Percentiles rank a stretch among this genome's conserved stretches.
Evolutionary conservation across 1,139 yeast species (phyloP).

Genomic region (Nakaseomyces bracarensis): DNA sequence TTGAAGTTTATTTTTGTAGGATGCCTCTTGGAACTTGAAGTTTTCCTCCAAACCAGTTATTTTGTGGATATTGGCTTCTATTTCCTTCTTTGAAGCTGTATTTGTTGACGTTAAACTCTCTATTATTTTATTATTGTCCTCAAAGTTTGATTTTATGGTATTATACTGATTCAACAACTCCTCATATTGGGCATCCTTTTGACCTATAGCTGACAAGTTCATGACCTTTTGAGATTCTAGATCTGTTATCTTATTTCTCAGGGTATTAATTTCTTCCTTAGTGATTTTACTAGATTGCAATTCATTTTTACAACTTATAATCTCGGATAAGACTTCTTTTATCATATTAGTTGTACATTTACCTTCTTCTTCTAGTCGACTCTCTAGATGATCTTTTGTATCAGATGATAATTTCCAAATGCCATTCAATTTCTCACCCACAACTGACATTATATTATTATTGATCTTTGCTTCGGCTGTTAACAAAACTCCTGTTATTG

Average conservation of each 20-base stretch:
- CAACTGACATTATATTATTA: neutral
- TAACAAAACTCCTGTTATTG: neutral
- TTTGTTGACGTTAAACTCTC: constrained; percentile 11
- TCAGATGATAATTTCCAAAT: neutral
- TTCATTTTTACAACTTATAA: constrained; percentile 6
- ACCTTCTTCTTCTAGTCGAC: neutral
- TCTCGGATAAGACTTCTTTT: neutral
- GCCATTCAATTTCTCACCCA: neutral
- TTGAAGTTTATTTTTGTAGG: constrained; percentile 26
- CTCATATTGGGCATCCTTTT: constrained; percentile 28
- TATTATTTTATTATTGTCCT: constrained; percentile 10
- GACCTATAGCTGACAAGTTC: constrained; percentile 22
- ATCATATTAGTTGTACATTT: neutral
- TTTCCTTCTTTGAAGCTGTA: constrained; percentile 1
- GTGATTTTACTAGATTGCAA: constrained; percentile 8
- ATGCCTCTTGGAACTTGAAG: constrained; percentile 10
- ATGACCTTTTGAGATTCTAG: constrained; percentile 25
- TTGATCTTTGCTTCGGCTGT: neutral
- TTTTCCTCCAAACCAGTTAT: constrained; percentile 2
- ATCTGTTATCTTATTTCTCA: constrained; percentile 13
- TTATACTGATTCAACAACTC: constrained; percentile 14
- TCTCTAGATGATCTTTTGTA: neutral
- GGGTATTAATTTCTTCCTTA: constrained; percentile 9
- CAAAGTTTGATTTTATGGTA: constrained; percentile 4
- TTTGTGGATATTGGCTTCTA: constrained; percentile 13